Evolutionary conservation across 495 filamentous ascomycete genomes (phyloP), one percentile per base, ranked within the genome.

Genomic region (Penicillium atrosanguineum): DNA sequence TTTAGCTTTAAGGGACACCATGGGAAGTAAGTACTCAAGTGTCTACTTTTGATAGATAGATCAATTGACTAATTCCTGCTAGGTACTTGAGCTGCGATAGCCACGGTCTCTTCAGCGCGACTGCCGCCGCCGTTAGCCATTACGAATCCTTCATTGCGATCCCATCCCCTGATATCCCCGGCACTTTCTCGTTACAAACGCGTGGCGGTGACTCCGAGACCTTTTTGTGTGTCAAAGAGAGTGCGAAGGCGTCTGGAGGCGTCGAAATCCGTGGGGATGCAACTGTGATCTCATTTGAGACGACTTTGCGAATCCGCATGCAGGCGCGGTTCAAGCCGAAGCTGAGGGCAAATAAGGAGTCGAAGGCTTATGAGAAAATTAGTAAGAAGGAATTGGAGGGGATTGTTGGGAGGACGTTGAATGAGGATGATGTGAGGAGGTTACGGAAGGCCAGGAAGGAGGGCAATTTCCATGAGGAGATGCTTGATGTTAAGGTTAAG

Each of bases 311-410:
- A 50, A 83, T 97, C 60, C 86, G 94, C 21, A 94, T 97, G 89
- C 94, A 98, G 75, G 90, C 91, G 25, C 76, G 90, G 44, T 97
- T 94, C 68, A 96, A 97, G 77, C 91, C 91, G 40, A 80, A 81
- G 59, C 72, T 91, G 9, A 88, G 87, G 66, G 85, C 84, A 14
- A 78, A 75, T 2, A 95, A 90, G 65, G 87, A 89, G 62, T 84
- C 86, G 53, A 95, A 89, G 77, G 85, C 86, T 6, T 77, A 74
- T 63, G 87, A 90, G 64, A 94, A 91, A 77, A 87, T 97, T 45
- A 92, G 85, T 61, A 79, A 87, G 55, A 88, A 87, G 65, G 91
- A 97, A 71, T 71, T 98, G 53, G 95, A 98, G 74, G 86, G 83
- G 31, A 80, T 83, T 15, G 88, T 90, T 16, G 91, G 92, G 36